Base-by-base conservation (phyloP, 2,329 filamentous ascomycete genomes). In the Blastomyces percursus region DNA sequence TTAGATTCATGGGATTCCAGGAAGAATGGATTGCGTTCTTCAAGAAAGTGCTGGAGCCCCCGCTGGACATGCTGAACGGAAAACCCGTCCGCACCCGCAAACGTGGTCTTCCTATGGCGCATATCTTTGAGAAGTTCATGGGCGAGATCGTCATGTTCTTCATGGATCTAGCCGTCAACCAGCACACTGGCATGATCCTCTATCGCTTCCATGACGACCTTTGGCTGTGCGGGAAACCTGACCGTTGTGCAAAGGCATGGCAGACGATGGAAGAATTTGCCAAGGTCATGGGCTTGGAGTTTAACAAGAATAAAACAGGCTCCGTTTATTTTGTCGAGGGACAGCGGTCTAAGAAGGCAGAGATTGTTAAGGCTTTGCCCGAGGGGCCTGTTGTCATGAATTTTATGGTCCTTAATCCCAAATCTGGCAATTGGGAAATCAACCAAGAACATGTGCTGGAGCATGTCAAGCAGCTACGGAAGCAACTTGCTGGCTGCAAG, bases 321-420 rank as follows among this genome's bases (percentile, higher is more conserved):
- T 77, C 77, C 0, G 76, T 77, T 0, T 77, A 78, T 1, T 72
- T 83, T 16, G 67, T 76, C 1, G 62, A 63, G 11, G 57, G 30
- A n/a, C 66, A 69, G 60, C 71, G 38, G 24, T 48, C 46, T 21
- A 61, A 46, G 21, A 64, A 68, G 38, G 64, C 50, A 30, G 61
- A 40, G 2, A 67, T 74, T 14, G 68, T 75, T 3, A 62, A 68
- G 2, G 65, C 68, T 1, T 75, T 85, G 0, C 82, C 82, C 0
- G 61, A 67, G 5, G 82, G 82, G 0, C 72, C 78, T 0, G 78
- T 85, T 30, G 76, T 76, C 11, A 83, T 82, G 78, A 82, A 82
- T 0, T 83, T 85, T 63, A 67, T 79, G 42, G 66, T 65, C 3
- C 69, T 79, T 3, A 72, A 77, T 51, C 55, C 71, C 4, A 61